Conservation (phyloP, 352 stramenopile species). For the Phytophthora quininea region DNA sequence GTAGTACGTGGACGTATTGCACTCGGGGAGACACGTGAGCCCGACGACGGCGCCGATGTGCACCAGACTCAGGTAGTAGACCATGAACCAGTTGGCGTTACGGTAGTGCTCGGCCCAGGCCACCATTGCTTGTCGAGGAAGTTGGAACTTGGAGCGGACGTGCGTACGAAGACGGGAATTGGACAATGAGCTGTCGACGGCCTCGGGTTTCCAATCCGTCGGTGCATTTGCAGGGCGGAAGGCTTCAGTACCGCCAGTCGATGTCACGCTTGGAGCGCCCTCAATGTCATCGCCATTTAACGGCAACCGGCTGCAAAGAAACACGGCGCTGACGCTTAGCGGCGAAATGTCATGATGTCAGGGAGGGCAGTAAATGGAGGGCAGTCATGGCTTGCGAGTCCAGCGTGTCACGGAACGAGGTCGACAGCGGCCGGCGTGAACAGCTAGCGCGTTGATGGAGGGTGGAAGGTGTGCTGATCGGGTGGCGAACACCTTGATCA, state of each 20-base stretch:
- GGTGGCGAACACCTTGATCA: no score
- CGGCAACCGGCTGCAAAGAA: conserved; percentile 13
- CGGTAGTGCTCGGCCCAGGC: conserved; percentile 66
- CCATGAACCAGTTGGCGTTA: conserved; percentile 97
- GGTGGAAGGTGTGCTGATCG: not conserved
- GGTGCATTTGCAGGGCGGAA: conserved; percentile 5
- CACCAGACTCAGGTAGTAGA: conserved; percentile 95
- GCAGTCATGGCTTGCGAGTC: not conserved
- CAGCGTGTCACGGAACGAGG: not conserved
- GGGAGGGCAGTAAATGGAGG: not conserved
- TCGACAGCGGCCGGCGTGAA: not conserved
- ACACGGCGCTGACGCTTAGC: conserved; percentile 30
- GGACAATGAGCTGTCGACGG: conserved; percentile 29
- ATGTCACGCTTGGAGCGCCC: conserved; percentile 23
- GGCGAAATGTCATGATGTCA: conserved; percentile 39
- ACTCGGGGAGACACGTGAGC: conserved; percentile 72
- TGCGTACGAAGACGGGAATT: conserved; percentile 32
- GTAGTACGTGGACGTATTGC: conserved; percentile 88
- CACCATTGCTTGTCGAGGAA: conserved; percentile 43
- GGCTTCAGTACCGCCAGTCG: conserved; percentile 29
- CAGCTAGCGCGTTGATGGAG: not conserved
- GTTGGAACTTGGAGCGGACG: conserved; percentile 1
- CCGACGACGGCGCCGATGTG: conserved; percentile 91
- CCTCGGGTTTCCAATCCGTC: not conserved
- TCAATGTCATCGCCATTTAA: conserved; percentile 39